Evolutionary conservation across 2,329 filamentous ascomycete genomes (phyloP).

Genomic region (Diaporthe longicolla): DNA sequence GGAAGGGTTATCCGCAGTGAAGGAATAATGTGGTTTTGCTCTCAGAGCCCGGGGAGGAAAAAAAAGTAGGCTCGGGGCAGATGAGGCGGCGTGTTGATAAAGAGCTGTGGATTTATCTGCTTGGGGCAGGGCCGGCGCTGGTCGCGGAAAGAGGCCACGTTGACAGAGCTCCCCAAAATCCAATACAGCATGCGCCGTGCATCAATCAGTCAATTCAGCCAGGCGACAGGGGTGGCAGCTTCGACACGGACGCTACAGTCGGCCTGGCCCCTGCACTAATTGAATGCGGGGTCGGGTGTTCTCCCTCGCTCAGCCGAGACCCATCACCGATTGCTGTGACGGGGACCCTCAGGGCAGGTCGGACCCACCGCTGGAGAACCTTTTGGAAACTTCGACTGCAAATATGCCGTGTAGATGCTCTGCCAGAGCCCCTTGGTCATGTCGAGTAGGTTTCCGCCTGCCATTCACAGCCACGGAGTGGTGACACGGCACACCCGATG

Average conservation of each 20-base stretch:
- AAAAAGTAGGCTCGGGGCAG: conserved; percentile 41
- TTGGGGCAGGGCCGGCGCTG: conserved; percentile 14
- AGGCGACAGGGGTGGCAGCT: conserved; percentile 39
- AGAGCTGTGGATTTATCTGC: conserved; percentile 41
- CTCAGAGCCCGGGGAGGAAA: conserved; percentile 55
- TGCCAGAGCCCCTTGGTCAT: conserved; percentile 16
- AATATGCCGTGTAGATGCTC: background rate
- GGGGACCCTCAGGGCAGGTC: conserved; percentile 7
- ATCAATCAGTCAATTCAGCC: conserved; percentile 23
- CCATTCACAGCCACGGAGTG: conserved; percentile 11
- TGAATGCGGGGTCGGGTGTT: conserved; percentile 38
- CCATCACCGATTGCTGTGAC: conserved; percentile 25
- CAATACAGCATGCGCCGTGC: conserved; percentile 25
- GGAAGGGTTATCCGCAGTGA: conserved; percentile 49
- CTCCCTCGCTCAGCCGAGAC: conserved; percentile 37
- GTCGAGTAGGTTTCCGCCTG: conserved; percentile 10
- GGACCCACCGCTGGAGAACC: conserved; percentile 31
- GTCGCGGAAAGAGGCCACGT: conserved; percentile 40
- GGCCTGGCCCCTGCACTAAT: conserved; percentile 31
- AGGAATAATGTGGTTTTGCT: conserved; percentile 49
- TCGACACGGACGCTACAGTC: conserved; percentile 29
- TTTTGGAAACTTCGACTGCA: conserved; percentile 41
- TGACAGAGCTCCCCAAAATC: conserved; percentile 41
- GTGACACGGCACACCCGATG: conserved; percentile 22
- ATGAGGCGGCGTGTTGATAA: conserved; percentile 15